Percentiles rank a stretch among this genome's conserved stretches.
Evolutionary conservation across 2,329 filamentous ascomycete species (phyloP).

Genomic region (Fusarium sp.): DNA sequence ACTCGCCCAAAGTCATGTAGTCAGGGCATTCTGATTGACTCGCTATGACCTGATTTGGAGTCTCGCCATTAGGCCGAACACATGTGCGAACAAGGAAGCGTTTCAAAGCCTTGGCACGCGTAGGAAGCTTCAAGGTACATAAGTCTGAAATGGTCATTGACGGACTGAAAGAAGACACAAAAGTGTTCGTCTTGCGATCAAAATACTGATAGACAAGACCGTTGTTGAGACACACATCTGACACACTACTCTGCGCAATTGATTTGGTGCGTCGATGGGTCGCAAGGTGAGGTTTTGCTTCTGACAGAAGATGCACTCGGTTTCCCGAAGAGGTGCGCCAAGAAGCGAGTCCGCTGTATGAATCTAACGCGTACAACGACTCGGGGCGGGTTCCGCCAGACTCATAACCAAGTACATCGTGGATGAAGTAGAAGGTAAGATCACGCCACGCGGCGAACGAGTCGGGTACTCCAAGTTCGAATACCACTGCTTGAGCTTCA

Average conservation of each 20-base stretch:
- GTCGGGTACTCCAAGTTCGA: conserved; percentile 65
- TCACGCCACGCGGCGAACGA: conserved; percentile 66
- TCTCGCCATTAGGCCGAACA: conserved; percentile 11
- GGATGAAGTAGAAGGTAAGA: conserved; percentile 58
- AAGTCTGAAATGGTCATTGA: not conserved
- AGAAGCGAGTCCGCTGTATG: conserved; percentile 11
- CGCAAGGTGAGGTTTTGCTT: conserved; percentile 33
- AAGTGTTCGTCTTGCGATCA: not conserved
- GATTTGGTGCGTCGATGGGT: conserved; percentile 23
- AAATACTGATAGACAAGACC: conserved; percentile 43
- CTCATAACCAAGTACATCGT: conserved; percentile 54
- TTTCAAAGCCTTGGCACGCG: conserved; percentile 16
- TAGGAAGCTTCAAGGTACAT: conserved; percentile 39
- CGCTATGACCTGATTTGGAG: conserved; percentile 68
- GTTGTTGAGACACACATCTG: conserved; percentile 45
- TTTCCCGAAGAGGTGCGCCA: not conserved
- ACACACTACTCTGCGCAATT: conserved; percentile 2
- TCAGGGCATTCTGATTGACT: conserved; percentile 63
- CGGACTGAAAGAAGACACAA: not conserved
- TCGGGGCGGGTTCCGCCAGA: not conserved
- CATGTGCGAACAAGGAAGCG: conserved; percentile 33
- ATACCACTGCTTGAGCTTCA: conserved; percentile 63
- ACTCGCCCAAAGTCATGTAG: conserved; percentile 67
- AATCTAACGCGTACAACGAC: conserved; percentile 11
- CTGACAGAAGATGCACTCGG: conserved; percentile 42